phyloP scores from a whole-genome alignment of 495 filamentous ascomycete species.

The Aspergillus panamensis region DNA sequence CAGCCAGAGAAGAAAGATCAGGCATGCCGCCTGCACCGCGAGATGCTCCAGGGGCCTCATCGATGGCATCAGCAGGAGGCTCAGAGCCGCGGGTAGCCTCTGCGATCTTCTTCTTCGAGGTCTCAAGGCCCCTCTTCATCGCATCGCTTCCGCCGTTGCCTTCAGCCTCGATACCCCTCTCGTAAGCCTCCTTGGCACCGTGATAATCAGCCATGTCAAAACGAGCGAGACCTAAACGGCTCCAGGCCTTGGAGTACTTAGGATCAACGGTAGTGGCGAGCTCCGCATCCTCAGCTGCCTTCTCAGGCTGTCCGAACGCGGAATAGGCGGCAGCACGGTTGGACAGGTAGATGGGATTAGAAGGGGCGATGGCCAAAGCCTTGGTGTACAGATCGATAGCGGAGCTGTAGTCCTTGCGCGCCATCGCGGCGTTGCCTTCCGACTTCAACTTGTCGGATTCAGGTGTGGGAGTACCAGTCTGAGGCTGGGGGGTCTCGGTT shows the following conservation, averaged over 20 bases:
- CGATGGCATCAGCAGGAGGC: constrained; percentile 49
- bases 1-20: constrained; percentile 67
- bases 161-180: constrained; percentile 88
- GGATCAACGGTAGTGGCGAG: constrained; percentile 81
- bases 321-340: constrained; percentile 93
- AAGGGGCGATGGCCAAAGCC: constrained; percentile 72
- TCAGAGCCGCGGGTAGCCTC: constrained; percentile 55
- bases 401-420: constrained; percentile 74
- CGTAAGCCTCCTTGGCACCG: constrained; percentile 91
- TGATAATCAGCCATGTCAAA: constrained; percentile 88
- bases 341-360: constrained; percentile 93
- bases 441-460: constrained; percentile 85
- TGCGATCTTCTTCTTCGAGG: constrained; percentile 76
- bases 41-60: constrained; percentile 43
- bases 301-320: constrained; percentile 72
- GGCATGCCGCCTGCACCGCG: constrained; percentile 68
- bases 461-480: constrained; percentile 42
- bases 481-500: constrained; percentile 27
- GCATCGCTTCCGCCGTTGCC: constrained; percentile 76
- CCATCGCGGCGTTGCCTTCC: constrained; percentile 93
- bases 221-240: constrained; percentile 79
- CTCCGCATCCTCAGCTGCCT: constrained; percentile 82
- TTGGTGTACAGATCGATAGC: constrained; percentile 85
- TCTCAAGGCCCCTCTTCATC: constrained; percentile 95
- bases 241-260: constrained; percentile 95